A percentile compares a stretch with the other conserved stretches of the same genome.
Conservation (phyloP, 2,329 filamentous ascomycete genomes). For the Metarhizium anisopliae region DNA sequence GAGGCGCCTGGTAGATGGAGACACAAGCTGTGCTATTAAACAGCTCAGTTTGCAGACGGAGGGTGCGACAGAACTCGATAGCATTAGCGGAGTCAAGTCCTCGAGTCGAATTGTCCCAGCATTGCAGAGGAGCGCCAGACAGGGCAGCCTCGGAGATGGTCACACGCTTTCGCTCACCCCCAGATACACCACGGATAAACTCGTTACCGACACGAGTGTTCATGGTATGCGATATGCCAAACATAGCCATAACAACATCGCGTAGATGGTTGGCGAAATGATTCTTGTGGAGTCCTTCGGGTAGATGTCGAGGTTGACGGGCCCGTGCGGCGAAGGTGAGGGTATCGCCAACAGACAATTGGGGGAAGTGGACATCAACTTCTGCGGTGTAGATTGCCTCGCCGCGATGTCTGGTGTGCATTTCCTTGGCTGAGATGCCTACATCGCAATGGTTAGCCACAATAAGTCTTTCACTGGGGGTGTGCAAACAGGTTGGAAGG, state of each 20-base stretch:
- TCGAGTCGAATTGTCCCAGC: slow-evolving; percentile 65
- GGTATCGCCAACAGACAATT: slow-evolving; percentile 69
- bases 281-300: slow-evolving; percentile 44
- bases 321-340: slow-evolving; percentile 68
- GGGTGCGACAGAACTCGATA: slow-evolving; percentile 64
- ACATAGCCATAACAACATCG: slow-evolving; percentile 68
- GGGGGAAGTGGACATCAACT: slow-evolving; percentile 73
- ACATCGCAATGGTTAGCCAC: slow-evolving; percentile 8
- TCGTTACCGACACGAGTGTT: slow-evolving; percentile 69
- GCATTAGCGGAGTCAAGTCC: slow-evolving; percentile 69
- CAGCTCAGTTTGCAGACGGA: slow-evolving; percentile 59
- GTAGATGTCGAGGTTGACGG: slow-evolving; percentile 53
- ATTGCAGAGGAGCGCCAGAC: slow-evolving; percentile 52
- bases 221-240: slow-evolving; percentile 63
- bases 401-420: slow-evolving; percentile 70
- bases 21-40: slow-evolving; percentile 58
- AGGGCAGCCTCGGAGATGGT: slow-evolving; percentile 53
- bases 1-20: slow-evolving; percentile 65
- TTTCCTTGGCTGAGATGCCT: slow-evolving; percentile 61
- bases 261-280: slow-evolving; percentile 47
- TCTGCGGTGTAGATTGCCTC: slow-evolving; percentile 85
- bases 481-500: background rate
- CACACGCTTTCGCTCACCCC: slow-evolving; percentile 63
- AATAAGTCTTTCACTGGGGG: background rate
- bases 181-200: slow-evolving; percentile 64